A percentile compares a stretch with the other conserved stretches of the same genome.
Evolutionary conservation across 208 protist genomes (phyloP).

Genomic region (Leishmania tropica): DNA sequence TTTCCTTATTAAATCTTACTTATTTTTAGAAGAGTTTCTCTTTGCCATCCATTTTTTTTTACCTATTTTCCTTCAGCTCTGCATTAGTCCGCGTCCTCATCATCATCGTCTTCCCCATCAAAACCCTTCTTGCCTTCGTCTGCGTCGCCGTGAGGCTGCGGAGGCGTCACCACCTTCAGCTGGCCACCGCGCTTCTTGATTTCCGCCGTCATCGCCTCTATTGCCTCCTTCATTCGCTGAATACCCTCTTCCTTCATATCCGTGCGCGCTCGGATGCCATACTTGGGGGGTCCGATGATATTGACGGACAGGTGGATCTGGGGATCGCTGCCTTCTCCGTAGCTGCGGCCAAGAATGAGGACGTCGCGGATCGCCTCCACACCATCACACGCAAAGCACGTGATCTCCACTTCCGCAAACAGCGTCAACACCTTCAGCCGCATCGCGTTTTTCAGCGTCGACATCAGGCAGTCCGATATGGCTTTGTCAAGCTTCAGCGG

Average conservation of each 20-base stretch:
- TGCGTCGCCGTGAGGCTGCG: conserved; percentile 71
- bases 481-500: conserved; percentile 72
- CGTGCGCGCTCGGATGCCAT: conserved; percentile 92
- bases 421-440: conserved; percentile 87
- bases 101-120: conserved; percentile 73
- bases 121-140: conserved; percentile 49
- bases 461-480: conserved; percentile 58
- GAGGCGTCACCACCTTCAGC: conserved; percentile 85
- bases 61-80: background rate
- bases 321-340: conserved; percentile 67
- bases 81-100: conserved; percentile 72
- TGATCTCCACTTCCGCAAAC: conserved; percentile 96
- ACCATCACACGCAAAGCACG: conserved; percentile 98
- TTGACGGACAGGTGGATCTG: conserved; percentile 90
- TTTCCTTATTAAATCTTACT: background rate
- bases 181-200: conserved; percentile 89
- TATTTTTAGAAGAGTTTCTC: background rate
- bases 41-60: conserved; percentile 2
- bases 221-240: conserved; percentile 82
- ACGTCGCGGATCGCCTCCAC: conserved; percentile 98
- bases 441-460: conserved; percentile 89
- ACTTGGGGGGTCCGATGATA: conserved; percentile 97
- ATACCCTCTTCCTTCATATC: conserved; percentile 95
- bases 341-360: conserved; percentile 90
- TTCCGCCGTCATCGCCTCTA: conserved; percentile 90